A percentile compares a stretch with the other conserved stretches of the same genome.
These are phyloP conservation scores for Platanus orientalis DNA, from an alignment of 164 flowering plant genomes.

Conservation along the genomic window DNA sequence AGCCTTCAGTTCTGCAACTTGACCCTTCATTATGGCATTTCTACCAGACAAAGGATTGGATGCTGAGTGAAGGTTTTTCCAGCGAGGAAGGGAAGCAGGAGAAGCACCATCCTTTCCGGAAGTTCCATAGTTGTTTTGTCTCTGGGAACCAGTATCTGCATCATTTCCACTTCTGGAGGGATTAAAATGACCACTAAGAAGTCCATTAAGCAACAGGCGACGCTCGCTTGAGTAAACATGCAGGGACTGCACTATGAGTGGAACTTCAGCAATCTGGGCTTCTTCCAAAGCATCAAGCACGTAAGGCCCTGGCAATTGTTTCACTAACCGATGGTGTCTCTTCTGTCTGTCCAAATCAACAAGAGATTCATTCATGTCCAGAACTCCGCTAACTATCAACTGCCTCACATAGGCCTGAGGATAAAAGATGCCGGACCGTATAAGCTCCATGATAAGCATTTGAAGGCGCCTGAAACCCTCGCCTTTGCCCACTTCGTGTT, in stretches of 20 bases:
- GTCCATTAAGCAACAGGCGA: constrained; percentile 62
- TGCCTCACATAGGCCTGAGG: constrained; percentile 93
- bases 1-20: constrained; percentile 59
- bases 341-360: constrained; percentile 44
- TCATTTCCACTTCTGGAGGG: constrained; percentile 13
- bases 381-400: constrained; percentile 82
- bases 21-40: constrained; percentile 25
- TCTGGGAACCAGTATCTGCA: constrained; percentile 17
- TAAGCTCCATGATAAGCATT: constrained; percentile 68
- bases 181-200: constrained; percentile 19
- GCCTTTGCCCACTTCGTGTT: constrained; percentile 64
- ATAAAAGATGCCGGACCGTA: constrained; percentile 70
- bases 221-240: constrained; percentile 81
- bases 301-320: constrained; percentile 69
- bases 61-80: constrained; percentile 30
- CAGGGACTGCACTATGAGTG: constrained; percentile 45
- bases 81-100: constrained; percentile 29
- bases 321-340: constrained; percentile 69
- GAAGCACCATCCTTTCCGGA: constrained; percentile 31
- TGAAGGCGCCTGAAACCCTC: constrained; percentile 75
- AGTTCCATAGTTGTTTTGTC: constrained; percentile 20
- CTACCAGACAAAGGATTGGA: constrained; percentile 21
- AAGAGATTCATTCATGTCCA: constrained; percentile 48
- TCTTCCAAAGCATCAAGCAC: constrained; percentile 59
- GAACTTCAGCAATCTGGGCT: constrained; percentile 38